Percentiles rank a stretch among this genome's conserved stretches.
phyloP scores from a whole-genome alignment of 2,329 filamentous ascomycete species.

The Fusarium albidum region DNA sequence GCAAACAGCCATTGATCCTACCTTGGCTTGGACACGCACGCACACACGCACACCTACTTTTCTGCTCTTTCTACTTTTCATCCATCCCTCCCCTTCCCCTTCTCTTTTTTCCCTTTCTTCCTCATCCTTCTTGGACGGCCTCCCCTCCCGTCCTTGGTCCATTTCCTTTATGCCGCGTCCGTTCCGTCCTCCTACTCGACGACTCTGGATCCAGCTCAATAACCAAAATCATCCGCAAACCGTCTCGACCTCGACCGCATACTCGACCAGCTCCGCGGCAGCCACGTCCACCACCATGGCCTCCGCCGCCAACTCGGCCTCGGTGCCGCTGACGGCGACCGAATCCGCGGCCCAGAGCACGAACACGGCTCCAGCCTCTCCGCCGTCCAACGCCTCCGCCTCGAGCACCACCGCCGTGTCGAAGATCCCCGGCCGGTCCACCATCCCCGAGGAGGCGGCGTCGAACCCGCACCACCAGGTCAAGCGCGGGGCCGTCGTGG shows the following conservation, averaged over 20 bases:
- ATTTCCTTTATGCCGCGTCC: conserved; percentile 35
- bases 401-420: conserved; percentile 42
- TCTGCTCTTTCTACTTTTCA: conserved; percentile 7
- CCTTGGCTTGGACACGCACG: background rate
- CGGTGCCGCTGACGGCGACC: conserved; percentile 21
- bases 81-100: conserved; percentile 11
- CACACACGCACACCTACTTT: background rate
- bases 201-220: conserved; percentile 29
- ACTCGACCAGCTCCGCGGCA: conserved; percentile 24
- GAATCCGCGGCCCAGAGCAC: conserved; percentile 27
- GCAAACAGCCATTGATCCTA: background rate
- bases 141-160: background rate
- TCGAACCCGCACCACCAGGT: conserved; percentile 59
- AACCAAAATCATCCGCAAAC: conserved; percentile 15
- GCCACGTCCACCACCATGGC: conserved; percentile 32
- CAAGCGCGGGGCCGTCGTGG: conserved; percentile 48
- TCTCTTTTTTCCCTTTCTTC: conserved; percentile 4
- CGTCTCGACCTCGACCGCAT: background rate
- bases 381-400: conserved; percentile 9
- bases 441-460: conserved; percentile 52
- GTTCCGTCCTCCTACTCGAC: conserved; percentile 26
- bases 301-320: conserved; percentile 24
- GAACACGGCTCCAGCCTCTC: conserved; percentile 9
- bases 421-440: conserved; percentile 45
- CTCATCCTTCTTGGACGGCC: conserved; percentile 10